A percentile compares a stretch with the other conserved stretches of the same genome.
These are phyloP conservation scores for Neobulgaria alba DNA, from an alignment of 2,329 filamentous ascomycete genomes.

Conservation along the genomic window DNA sequence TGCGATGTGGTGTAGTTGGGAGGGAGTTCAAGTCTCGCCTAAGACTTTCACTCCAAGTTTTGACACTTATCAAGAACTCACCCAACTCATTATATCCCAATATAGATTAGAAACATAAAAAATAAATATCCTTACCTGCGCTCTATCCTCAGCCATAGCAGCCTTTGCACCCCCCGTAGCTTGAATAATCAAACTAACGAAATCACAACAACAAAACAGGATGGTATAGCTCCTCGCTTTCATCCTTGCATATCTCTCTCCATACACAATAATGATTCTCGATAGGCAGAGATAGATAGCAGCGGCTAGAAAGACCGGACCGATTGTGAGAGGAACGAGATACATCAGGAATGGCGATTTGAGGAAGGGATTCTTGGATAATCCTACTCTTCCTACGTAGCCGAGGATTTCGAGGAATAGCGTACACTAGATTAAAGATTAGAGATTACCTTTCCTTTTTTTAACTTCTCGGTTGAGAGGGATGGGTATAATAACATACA, in stretches of 20 bases:
- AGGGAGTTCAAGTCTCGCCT: no score
- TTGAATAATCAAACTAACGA: slow-evolving; percentile 48
- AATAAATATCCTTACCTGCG: no score
- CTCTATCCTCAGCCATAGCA: slow-evolving; percentile 33
- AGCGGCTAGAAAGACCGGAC: slow-evolving; percentile 44
- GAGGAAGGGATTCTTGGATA: slow-evolving; percentile 17
- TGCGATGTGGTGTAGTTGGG: no score
- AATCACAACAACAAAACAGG: slow-evolving; percentile 36
- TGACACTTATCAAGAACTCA: no score
- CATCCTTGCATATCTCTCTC: slow-evolving; percentile 30
- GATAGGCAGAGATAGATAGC: slow-evolving; percentile 51
- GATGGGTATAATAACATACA: no score
- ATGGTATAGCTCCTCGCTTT: slow-evolving; percentile 42
- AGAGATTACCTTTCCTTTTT: no score
- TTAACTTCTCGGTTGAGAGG: no score
- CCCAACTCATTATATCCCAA: no score
- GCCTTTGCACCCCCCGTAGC: slow-evolving; percentile 49
- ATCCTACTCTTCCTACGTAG: slow-evolving; percentile 37
- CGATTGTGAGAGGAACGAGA: slow-evolving; percentile 42
- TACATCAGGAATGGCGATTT: slow-evolving; percentile 13
- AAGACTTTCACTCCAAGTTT: no score
- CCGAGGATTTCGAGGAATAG: slow-evolving; percentile 46
- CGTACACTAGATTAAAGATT: no score
- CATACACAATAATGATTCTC: slow-evolving; percentile 43
- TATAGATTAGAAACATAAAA: no score